phyloP scores from a whole-genome alignment of 2,329 filamentous ascomycete species.

The Alternaria sp. region DNA sequence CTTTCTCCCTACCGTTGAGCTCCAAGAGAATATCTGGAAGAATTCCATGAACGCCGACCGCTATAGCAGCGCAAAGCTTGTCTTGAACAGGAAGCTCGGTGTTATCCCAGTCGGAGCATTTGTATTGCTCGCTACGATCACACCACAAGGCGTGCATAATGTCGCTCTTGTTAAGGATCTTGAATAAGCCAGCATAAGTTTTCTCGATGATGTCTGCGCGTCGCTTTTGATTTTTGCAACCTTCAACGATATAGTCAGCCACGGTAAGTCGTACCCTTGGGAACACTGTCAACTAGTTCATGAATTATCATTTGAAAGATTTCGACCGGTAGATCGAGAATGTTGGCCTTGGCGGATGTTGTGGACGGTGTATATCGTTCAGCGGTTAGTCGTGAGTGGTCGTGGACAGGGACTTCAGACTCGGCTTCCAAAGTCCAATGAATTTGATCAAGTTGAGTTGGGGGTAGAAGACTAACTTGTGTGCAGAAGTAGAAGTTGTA shows the following conservation, averaged over 20 bases:
- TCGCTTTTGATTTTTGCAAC: background rate
- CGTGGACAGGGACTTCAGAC: background rate
- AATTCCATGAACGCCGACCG: background rate
- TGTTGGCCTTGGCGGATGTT: background rate
- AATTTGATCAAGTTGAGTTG: background rate
- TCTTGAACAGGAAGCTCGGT: background rate
- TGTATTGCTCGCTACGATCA: background rate
- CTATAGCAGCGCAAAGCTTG: background rate
- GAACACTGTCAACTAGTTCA: background rate
- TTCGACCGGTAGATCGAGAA: background rate
- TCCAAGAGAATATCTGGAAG: background rate
- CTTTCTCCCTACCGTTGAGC: background rate
- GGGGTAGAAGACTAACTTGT: too few species aligned
- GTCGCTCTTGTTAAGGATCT: background rate
- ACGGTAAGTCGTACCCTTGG: too few species aligned
- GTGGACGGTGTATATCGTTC: background rate
- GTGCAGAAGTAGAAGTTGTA: too few species aligned
- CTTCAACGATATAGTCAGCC: background rate
- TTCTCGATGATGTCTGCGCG: background rate
- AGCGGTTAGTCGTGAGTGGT: background rate
- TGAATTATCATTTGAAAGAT: background rate
- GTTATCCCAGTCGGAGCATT: background rate
- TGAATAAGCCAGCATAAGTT: background rate
- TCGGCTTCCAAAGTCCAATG: background rate
- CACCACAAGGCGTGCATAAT: background rate